Evolutionary conservation across 1,284 basidiomycete genomes (phyloP), one percentile per base, ranked within the genome.

Genomic region (Apiotrichum siamense): DNA sequence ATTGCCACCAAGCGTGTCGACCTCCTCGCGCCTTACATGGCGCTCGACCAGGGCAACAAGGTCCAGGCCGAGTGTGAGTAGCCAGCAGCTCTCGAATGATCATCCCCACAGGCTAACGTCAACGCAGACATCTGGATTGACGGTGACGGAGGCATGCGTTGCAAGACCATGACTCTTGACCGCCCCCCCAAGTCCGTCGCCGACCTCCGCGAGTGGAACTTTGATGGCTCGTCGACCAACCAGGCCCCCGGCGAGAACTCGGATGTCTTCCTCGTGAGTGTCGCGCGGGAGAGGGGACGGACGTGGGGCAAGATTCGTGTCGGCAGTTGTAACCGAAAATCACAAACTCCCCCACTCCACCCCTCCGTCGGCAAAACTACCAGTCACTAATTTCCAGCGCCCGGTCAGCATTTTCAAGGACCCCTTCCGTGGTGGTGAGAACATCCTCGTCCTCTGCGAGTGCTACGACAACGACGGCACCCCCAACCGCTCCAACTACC

Each of bases 391-490:
- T 33, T 12, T 5, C 20, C 49, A 73, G 69, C 89, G 94, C 62
- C 96, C 96, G 47, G 91, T 84, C 57, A 85, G 93, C 67, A 93
- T 93, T 79, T 99, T 96, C 86, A 93, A 88, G 70, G 96, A 99
- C 74, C 96, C 96, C 50, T 98, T 98, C 92, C 92, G 96, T 67
- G 87, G 91, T 47, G 94, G 94, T 59, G 86, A 93, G 79, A 97
- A 97, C 81, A 94, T 97, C 70, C 83, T 97, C 58, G 92, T 97
- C 65, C 86, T 97, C 50, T 90, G 92, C 50, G 91, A 92, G 77
- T 91, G 88, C 73, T 97, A 93, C 84, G 97, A 97, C 85, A 96
- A 85, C 78, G 96, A 98, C 64, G 94, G 96, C 59, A 96, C 93
- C 43, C 94, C 94, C 59, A 98, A 98, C 82, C 85, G 82, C 77